These are phyloP conservation scores for Termitomyces sp. DNA, from an alignment of 768 basidiomycete genomes.

Conservation along the genomic window DNA sequence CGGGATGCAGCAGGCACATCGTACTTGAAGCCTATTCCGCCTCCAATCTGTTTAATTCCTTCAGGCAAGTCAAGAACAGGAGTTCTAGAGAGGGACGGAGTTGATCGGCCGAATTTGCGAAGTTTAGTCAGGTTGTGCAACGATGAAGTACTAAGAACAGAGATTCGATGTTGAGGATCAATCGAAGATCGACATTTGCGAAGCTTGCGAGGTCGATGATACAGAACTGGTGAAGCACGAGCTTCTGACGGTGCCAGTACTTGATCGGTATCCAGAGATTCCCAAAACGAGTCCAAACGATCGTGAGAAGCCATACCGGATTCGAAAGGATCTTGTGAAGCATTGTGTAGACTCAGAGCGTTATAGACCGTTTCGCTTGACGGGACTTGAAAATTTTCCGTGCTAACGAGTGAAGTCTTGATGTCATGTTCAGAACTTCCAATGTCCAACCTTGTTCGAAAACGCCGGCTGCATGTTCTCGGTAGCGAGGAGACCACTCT, in stretches of 20 bases:
- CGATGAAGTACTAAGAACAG: conserved; percentile 26
- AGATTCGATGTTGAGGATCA: conserved; percentile 18
- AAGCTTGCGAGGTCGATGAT: conserved; percentile 26
- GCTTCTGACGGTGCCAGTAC: conserved; percentile 11
- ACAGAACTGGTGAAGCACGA: conserved; percentile 9
- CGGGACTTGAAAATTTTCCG: neutral
- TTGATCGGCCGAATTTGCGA: conserved; percentile 28
- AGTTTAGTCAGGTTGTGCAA: conserved; percentile 31
- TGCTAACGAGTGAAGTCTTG: neutral
- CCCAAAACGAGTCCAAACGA: conserved; percentile 35
- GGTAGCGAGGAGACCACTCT: neutral
- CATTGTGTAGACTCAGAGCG: conserved; percentile 6
- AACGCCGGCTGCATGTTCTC: neutral
- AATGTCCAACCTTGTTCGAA: neutral
- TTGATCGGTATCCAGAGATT: conserved; percentile 37
- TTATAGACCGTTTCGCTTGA: conserved; percentile 7
- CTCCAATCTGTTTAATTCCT: conserved; percentile 41
- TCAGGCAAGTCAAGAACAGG: conserved; percentile 31
- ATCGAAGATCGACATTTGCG: conserved; percentile 33
- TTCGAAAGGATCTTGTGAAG: conserved; percentile 15
- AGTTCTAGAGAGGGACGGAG: conserved; percentile 18
- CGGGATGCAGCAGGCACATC: conserved; percentile 22
- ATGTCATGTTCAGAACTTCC: neutral
- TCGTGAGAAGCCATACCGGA: conserved; percentile 15
- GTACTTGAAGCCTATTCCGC: conserved; percentile 48